Conservation (phyloP, 805 yeast genomes). For the Diddensiella transvaalensis region DNA sequence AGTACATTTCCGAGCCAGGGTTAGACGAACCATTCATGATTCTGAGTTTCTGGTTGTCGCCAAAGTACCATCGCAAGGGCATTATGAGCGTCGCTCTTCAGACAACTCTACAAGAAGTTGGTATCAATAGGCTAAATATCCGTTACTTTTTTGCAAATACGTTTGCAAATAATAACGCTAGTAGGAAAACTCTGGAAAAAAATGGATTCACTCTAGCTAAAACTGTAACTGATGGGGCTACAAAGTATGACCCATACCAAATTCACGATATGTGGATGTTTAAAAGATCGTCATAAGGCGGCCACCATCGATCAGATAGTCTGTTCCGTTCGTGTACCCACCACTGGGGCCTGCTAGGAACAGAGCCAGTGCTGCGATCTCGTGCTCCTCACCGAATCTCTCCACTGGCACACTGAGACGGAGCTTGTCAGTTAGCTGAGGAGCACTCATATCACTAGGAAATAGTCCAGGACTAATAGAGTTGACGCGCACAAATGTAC, state of each 20-base stretch:
- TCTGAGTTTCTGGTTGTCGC: conserved; percentile 23
- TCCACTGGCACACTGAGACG: conserved; percentile 49
- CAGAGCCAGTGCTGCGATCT: conserved; percentile 64
- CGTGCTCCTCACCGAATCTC: conserved; percentile 60
- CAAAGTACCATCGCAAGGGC: conserved; percentile 20
- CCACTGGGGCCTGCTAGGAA: conserved; percentile 68
- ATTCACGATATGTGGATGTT: not conserved
- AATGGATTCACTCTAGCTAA: conserved; percentile 17
- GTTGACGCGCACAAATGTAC: conserved; percentile 55
- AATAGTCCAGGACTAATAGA: conserved; percentile 61
- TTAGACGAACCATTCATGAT: conserved; percentile 7
- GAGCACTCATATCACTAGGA: conserved; percentile 54
- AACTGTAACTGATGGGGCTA: conserved; percentile 12
- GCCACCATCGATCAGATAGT: conserved; percentile 67
- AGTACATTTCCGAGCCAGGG: not conserved
- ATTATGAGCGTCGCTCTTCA: conserved; percentile 16
- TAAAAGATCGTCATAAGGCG: conserved; percentile 26
- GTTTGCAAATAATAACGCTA: conserved; percentile 18
- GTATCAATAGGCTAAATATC: conserved; percentile 6
- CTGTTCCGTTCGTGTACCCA: conserved; percentile 63
- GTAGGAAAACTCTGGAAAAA: conserved; percentile 20
- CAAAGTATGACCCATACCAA: conserved; percentile 3
- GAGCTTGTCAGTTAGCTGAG: conserved; percentile 33
- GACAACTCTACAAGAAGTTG: conserved; percentile 13
- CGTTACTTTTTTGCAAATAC: conserved; percentile 12